A percentile compares a stretch with the other conserved stretches of the same genome.
phyloP scores from a whole-genome alignment of 2,329 filamentous ascomycete genomes.

The Hortaea sp. region DNA sequence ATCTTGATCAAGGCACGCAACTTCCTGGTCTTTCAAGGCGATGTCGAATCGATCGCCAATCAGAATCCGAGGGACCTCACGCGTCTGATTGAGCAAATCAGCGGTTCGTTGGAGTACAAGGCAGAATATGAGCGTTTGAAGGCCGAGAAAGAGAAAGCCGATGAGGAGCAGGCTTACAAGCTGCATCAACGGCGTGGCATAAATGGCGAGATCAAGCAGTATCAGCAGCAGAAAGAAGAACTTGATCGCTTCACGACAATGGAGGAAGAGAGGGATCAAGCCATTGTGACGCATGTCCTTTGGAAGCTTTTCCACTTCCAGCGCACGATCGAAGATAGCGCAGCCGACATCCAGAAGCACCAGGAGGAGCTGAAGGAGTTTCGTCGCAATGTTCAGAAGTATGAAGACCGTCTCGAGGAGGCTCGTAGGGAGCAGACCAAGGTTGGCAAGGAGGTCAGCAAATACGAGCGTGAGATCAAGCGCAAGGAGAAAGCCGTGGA shows the following conservation, averaged over 20 bases:
- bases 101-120: conserved; percentile 89
- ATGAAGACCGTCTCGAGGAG: conserved; percentile 67
- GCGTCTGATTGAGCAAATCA: conserved; percentile 91
- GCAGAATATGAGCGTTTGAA: conserved; percentile 88
- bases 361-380: conserved; percentile 93
- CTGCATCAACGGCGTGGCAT: conserved; percentile 84
- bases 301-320: conserved; percentile 98
- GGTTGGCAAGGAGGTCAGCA: conserved; percentile 64
- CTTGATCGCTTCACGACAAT: conserved; percentile 90
- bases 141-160: conserved; percentile 71
- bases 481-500: conserved; percentile 79
- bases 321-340: conserved; percentile 83
- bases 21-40: conserved; percentile 95
- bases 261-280: conserved; percentile 78
- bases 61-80: conserved; percentile 93
- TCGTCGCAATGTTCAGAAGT: conserved; percentile 75
- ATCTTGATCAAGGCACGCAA: conserved; percentile 97
- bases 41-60: conserved; percentile 92
- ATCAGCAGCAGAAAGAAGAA: conserved; percentile 91
- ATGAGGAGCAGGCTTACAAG: conserved; percentile 80
- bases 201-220: conserved; percentile 96
- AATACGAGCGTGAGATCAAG: conserved; percentile 77
- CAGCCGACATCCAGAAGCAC: conserved; percentile 79
- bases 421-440: conserved; percentile 76
- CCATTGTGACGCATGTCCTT: conserved; percentile 83